Evolutionary conservation across 495 filamentous ascomycete species (phyloP).

Genomic region (Podospora pseudopauciseta): DNA sequence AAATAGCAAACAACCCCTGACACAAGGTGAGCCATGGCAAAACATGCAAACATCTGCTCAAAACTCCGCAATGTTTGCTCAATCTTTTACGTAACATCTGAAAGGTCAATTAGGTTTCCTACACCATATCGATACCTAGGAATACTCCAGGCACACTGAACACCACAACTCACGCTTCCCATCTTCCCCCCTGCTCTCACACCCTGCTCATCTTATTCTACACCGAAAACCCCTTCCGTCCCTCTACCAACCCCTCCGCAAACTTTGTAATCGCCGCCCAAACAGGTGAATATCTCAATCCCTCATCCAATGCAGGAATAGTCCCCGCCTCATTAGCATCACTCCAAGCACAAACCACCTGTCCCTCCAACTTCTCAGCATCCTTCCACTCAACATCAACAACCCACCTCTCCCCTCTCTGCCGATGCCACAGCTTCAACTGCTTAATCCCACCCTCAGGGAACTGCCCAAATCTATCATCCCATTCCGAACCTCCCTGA

Average conservation of each 20-base stretch:
- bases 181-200: not conserved
- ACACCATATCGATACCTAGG: not conserved
- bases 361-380: conserved; percentile 53
- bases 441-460: conserved; percentile 43
- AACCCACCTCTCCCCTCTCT: conserved; percentile 70
- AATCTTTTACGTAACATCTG: too few relatives aligned
- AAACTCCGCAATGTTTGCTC: too few relatives aligned
- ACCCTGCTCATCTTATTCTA: conserved; percentile 10
- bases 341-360: conserved; percentile 80
- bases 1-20: not conserved
- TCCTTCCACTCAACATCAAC: conserved; percentile 69
- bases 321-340: conserved; percentile 68
- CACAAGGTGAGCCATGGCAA: not conserved
- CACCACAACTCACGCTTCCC: too few relatives aligned
- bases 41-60: too few relatives aligned
- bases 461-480: conserved; percentile 69
- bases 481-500: conserved; percentile 46
- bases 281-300: conserved; percentile 63
- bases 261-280: conserved; percentile 78
- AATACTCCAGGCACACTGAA: not conserved
- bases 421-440: conserved; percentile 52
- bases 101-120: not conserved
- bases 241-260: conserved; percentile 78
- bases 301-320: conserved; percentile 87
- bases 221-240: conserved; percentile 43